Base-by-base conservation (phyloP, 257 asterid genomes). In the Primulina huaijiensis region DNA sequence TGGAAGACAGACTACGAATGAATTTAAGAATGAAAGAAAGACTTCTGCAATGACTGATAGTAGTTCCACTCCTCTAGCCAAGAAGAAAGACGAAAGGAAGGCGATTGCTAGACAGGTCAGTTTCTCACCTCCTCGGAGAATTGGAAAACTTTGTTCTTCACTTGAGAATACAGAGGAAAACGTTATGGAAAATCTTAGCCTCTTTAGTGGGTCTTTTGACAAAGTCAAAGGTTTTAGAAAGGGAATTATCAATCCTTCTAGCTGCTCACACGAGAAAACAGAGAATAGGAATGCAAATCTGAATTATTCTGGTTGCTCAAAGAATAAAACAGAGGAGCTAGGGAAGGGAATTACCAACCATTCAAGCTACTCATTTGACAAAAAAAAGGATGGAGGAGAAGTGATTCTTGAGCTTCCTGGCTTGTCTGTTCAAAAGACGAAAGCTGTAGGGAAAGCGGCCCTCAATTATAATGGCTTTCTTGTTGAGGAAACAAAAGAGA, bases 71-170 rank as follows among this genome's bases (percentile, higher is more conserved):
- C 27, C 82, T 73, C 66, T 64, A 77, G 77, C 65, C 71, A 84
- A 77, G 65, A 62, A 53, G 77, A 65, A 71, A 62, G 79, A 70
- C 75, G 75, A 76, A 78, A 80, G 74, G 78, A 81, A 75, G 80
- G 83, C 60, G n/a, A 77, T 55, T 73, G 81, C 70, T n/a, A 52
- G 64, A 33, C 71, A 76, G 33, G 55, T 35, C 31, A 72, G 53
- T 74, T 68, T 74, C 56, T 70, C 69, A 56, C 53, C 72, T 57
- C 59, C 50, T 61, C 76, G 38, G 70, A 75, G 58, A 69, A 29
- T 23, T 65, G 14, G 29, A 60, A 40, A 27, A 63, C 68, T 73
- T 40, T 34, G 64, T 74, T 46, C 52, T 67, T 56, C 69, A 52
- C 66, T 43, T 67, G 73, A 50, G 66, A 53, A 43, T 35, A 34